These are phyloP conservation scores for Tricholoma sp. DNA, from an alignment of 768 basidiomycete genomes.

Conservation along the genomic window DNA sequence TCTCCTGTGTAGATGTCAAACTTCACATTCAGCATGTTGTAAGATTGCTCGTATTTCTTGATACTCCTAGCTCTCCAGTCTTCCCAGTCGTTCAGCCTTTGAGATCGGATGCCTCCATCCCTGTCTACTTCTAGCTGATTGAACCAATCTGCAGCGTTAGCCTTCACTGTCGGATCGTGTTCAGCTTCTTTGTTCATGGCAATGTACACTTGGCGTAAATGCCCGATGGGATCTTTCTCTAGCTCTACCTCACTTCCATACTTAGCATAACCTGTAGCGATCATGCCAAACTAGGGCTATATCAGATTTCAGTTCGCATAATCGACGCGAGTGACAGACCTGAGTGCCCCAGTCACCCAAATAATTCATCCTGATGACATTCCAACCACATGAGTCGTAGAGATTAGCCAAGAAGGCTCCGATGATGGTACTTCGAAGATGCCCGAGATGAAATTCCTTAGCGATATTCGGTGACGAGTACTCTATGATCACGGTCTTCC, in stretches of 20 bases:
- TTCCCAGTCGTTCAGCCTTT: slow-evolving; percentile 81
- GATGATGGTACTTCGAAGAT: slow-evolving; percentile 96
- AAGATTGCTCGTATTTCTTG: slow-evolving; percentile 84
- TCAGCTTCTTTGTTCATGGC: slow-evolving; percentile 87
- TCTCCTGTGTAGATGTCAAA: slow-evolving; percentile 95
- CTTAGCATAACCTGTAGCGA: slow-evolving; percentile 87
- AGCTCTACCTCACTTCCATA: slow-evolving; percentile 86
- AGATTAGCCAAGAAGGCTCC: slow-evolving; percentile 91
- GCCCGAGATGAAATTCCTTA: slow-evolving; percentile 97
- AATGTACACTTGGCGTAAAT: slow-evolving; percentile 92
- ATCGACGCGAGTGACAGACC: slow-evolving; percentile 37
- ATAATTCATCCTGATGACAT: slow-evolving; percentile 89
- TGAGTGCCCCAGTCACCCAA: slow-evolving; percentile 99
- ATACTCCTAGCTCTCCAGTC: slow-evolving; percentile 91
- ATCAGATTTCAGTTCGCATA: neutral
- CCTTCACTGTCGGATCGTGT: slow-evolving; percentile 64
- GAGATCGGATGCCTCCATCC: slow-evolving; percentile 71
- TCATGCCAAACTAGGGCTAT: slow-evolving; percentile 66
- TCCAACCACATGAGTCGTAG: slow-evolving; percentile 91
- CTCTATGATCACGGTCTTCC: slow-evolving; percentile 84
- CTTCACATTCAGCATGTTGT: slow-evolving; percentile 81
- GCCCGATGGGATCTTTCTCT: slow-evolving; percentile 86
- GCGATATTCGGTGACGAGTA: slow-evolving; percentile 98
- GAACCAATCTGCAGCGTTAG: slow-evolving; percentile 81
- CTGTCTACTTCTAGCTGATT: slow-evolving; percentile 70